phyloP scores from a whole-genome alignment of 257 asterid genomes.

The Oldenlandia corymbosa region DNA sequence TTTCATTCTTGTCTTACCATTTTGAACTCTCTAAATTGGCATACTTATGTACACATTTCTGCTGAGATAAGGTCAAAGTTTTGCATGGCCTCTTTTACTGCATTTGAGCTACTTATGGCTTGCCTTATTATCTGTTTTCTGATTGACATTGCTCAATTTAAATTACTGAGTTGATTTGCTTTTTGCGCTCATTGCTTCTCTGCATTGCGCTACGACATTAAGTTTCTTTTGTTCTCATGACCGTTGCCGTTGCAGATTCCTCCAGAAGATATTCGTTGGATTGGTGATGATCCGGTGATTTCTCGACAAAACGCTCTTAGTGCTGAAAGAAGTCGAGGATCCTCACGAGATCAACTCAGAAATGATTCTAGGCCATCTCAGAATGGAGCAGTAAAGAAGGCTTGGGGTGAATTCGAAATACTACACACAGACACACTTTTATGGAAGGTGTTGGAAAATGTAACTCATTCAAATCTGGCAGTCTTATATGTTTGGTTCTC shows the following conservation, averaged over 20 bases:
- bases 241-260: slow-evolving; percentile 47
- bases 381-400: slow-evolving; percentile 44
- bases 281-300: slow-evolving; percentile 75
- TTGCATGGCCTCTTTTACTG: not conserved
- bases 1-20: not conserved
- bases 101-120: not conserved
- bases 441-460: slow-evolving; percentile 49
- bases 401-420: slow-evolving; percentile 59
- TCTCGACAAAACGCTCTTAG: slow-evolving; percentile 46
- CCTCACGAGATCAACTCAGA: slow-evolving; percentile 38
- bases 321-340: slow-evolving; percentile 47
- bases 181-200: too few species aligned
- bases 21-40: not conserved
- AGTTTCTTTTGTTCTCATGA: slow-evolving; percentile 1
- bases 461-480: not conserved
- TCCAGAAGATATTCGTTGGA: slow-evolving; percentile 84
- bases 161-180: too few species aligned
- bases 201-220: not conserved
- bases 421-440: slow-evolving; percentile 81
- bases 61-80: not conserved
- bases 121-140: not conserved
- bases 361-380: slow-evolving; percentile 46
- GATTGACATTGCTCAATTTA: too few species aligned
- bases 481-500: slow-evolving; percentile 3
- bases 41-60: not conserved